A percentile compares a stretch with the other conserved stretches of the same genome.
Conservation (phyloP, 2,329 filamentous ascomycete genomes). For the Xylariales sp. region DNA sequence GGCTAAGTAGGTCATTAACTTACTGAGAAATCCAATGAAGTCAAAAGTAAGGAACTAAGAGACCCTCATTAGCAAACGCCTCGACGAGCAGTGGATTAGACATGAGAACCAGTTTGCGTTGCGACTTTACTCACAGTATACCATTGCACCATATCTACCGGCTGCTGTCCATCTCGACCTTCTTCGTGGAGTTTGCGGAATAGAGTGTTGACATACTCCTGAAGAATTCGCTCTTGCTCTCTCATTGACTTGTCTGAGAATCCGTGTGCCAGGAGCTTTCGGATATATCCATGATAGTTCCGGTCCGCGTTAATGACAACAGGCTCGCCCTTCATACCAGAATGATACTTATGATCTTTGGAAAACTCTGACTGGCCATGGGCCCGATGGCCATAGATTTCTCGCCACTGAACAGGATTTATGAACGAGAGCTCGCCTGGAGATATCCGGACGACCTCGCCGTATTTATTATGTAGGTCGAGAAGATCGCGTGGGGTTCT, state of each 20-base stretch:
- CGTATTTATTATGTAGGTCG: constrained; percentile 8
- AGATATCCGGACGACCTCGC: constrained; percentile 6
- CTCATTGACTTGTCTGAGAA: constrained; percentile 10
- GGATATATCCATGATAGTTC: constrained; percentile 8
- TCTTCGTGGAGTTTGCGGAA: constrained; percentile 7
- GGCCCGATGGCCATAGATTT: constrained; percentile 8
- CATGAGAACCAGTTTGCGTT: neutral
- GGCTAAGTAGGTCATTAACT: neutral
- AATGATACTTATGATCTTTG: constrained; percentile 11
- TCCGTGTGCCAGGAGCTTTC: constrained; percentile 8
- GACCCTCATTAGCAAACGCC: too few relatives aligned
- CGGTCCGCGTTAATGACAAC: constrained; percentile 9
- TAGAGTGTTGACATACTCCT: constrained; percentile 6
- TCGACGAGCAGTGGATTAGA: too few relatives aligned
- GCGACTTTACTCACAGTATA: constrained; percentile 6
- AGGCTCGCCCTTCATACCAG: constrained; percentile 3
- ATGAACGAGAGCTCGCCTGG: constrained; percentile 9
- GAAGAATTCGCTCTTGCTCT: constrained; percentile 9
- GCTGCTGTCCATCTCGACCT: constrained; percentile 3
- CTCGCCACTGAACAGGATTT: constrained; percentile 5
- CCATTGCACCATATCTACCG: constrained; percentile 6
- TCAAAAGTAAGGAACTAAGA: constrained; percentile 10
- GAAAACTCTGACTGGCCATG: constrained; percentile 6
- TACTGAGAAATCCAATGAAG: constrained; percentile 9
- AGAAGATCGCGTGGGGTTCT: constrained; percentile 3